Evolutionary conservation across 2,329 filamentous ascomycete species (phyloP), one percentile per base, ranked within the genome.

Genomic region (Trichoderma koningii): DNA sequence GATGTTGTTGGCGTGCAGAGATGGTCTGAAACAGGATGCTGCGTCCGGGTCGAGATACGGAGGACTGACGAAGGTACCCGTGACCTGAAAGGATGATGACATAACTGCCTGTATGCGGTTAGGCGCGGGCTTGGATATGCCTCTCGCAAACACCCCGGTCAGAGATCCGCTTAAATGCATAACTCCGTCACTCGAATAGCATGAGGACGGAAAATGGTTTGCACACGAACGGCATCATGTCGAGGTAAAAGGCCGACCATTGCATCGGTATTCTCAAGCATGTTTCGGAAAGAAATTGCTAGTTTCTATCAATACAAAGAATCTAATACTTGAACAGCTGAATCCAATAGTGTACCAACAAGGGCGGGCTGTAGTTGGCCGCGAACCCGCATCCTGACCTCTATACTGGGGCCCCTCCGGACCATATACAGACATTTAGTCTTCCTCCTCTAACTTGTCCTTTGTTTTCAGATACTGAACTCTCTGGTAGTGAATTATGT

Each of bases 401-500:
- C 48, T 53, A 62, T 62, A n/a, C n/a, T n/a, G 44, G 42, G 23
- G 12, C 42, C 6, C 6, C 19, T 34, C 34, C 12, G 14, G 12
- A 10, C 12, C 34, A 14, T 62, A 44, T 30, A 17, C 38, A 21
- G 44, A 41, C 19, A 23, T 10, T 66, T 26, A 66, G 44, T 66
- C 62, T 61, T 66, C 55, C 21, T 66, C 50, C 10, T 64, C 60
- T 12, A 64, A 15, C 42, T 66, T 66, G 15, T 48, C 55, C 4
- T 60, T 61, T 5, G 80, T 79, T 66, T 71, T 78, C 19, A 77
- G 64, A 59, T 77, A 73, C 63, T 76, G 71, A 19, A 70, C 69
- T 63, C 80, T 78, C 74, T 89, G 86, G 67, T 86, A 82, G 62
- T 82, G 80, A 63, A 94, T 92, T 30, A 88, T 86, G 82, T 85